phyloP scores from a whole-genome alignment of 352 stramenopile genomes.

The Elongisporangium anandrum region DNA sequence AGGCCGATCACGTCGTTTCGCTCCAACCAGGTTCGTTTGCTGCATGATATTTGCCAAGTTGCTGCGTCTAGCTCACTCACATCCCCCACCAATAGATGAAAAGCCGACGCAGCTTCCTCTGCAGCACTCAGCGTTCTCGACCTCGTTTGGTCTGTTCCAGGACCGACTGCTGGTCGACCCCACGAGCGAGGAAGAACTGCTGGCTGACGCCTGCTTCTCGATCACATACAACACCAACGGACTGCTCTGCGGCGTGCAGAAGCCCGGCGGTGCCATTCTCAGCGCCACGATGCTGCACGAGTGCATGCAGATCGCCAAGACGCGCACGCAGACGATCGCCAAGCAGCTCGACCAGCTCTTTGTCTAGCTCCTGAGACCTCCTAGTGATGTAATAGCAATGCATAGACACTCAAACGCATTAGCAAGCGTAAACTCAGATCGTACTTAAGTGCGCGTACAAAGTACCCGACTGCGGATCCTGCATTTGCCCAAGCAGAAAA shows the following conservation, averaged over 20 bases:
- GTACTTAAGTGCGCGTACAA: neutral
- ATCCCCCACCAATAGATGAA: slow-evolving; percentile 24
- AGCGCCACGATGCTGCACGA: slow-evolving; percentile 40
- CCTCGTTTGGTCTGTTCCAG: slow-evolving; percentile 63
- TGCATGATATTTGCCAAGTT: neutral
- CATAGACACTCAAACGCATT: neutral
- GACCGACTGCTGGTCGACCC: slow-evolving; percentile 60
- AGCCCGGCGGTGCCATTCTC: slow-evolving; percentile 53
- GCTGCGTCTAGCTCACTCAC: neutral
- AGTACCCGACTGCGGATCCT: neutral
- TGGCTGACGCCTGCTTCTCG: slow-evolving; percentile 49
- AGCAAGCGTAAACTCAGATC: neutral
- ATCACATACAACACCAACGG: slow-evolving; percentile 61
- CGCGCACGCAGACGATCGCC: slow-evolving; percentile 25
- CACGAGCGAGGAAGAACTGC: slow-evolving; percentile 66
- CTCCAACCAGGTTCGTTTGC: slow-evolving; percentile 40
- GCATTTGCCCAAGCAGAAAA: slow-evolving; percentile 10
- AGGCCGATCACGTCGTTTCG: slow-evolving; percentile 65
- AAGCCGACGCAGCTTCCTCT: slow-evolving; percentile 41
- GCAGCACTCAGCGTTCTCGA: slow-evolving; percentile 56
- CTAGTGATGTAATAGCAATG: too few species aligned
- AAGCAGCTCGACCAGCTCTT: slow-evolving; percentile 26
- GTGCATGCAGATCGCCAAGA: slow-evolving; percentile 65
- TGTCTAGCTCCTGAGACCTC: neutral
- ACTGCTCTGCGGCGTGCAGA: slow-evolving; percentile 68